These are phyloP conservation scores for Vigna mungo DNA, from an alignment of 306 rosid species.

Conservation along the genomic window DNA sequence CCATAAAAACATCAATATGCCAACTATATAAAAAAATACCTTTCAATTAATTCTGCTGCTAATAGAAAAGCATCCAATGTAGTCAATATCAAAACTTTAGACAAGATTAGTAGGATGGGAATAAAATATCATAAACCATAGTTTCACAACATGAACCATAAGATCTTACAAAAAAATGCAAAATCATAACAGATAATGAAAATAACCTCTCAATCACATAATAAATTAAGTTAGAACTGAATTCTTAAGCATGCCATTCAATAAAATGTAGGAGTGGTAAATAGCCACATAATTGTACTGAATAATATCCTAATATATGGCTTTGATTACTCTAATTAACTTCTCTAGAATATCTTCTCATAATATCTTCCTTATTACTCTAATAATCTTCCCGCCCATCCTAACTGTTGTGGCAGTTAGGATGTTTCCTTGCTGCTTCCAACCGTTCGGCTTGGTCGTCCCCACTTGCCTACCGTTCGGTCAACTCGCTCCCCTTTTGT, in stretches of 20 bases:
- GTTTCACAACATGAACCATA: neutral
- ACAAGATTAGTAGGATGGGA: neutral
- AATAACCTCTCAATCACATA: neutral
- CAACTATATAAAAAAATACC: constrained; percentile 25
- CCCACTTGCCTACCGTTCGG: too few species aligned
- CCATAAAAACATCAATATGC: constrained; percentile 24
- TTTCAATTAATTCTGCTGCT: constrained; percentile 14
- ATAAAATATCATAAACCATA: constrained; percentile 7
- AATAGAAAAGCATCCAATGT: constrained; percentile 7
- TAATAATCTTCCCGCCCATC: too few species aligned
- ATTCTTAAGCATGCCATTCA: neutral
- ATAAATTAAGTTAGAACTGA: neutral
- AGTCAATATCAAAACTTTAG: neutral
- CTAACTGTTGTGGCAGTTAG: too few species aligned
- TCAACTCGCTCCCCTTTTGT: too few species aligned
- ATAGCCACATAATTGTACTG: neutral
- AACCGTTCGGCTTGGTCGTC: too few species aligned
- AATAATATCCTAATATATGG: too few species aligned
- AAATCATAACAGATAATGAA: neutral
- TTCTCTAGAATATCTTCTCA: too few species aligned
- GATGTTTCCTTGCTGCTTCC: too few species aligned
- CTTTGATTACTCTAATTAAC: too few species aligned
- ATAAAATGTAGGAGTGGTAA: neutral
- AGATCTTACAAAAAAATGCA: neutral
- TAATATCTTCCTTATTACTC: too few species aligned